Percentiles rank a stretch among this genome's conserved stretches.
Conservation (phyloP, 2,329 filamentous ascomycete genomes). For the Hypoxylon rubiginosum region DNA sequence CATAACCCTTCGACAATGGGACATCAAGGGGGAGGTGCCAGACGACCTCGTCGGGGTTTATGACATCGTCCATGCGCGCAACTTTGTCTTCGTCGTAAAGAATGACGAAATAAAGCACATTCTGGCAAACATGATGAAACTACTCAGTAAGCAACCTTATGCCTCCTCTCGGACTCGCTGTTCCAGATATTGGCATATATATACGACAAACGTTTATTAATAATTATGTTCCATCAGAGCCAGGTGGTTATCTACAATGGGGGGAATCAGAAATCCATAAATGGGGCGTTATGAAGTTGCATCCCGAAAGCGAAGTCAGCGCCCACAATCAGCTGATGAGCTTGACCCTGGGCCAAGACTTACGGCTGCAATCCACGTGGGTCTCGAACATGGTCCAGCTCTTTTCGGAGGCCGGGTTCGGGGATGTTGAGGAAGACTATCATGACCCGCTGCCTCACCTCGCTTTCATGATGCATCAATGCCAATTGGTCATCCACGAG, state of each 20-base stretch:
- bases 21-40: conserved; percentile 32
- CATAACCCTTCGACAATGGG: conserved; percentile 30
- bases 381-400: conserved; percentile 13
- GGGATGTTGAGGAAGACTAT: conserved; percentile 21
- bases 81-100: conserved; percentile 36
- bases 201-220: neutral
- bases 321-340: conserved; percentile 7
- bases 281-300: conserved; percentile 19
- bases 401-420: conserved; percentile 15
- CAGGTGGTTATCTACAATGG: conserved; percentile 40
- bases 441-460: conserved; percentile 24
- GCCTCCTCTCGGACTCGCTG: no score
- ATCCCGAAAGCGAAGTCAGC: conserved; percentile 9
- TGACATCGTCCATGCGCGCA: conserved; percentile 42
- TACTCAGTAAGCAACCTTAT: conserved; percentile 38
- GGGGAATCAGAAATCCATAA: conserved; percentile 28
- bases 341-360: conserved; percentile 19
- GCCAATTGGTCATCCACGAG: conserved; percentile 33
- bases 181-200: neutral
- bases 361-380: conserved; percentile 29
- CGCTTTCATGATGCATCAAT: conserved; percentile 32
- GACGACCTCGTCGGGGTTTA: conserved; percentile 36
- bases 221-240: conserved; percentile 14
- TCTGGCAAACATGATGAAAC: conserved; percentile 20
- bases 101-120: conserved; percentile 16